Percentiles rank a stretch among this genome's conserved stretches.
These are phyloP conservation scores for Patellifolia procumbens DNA, from an alignment of 179 eudicot species.

Conservation along the genomic window DNA sequence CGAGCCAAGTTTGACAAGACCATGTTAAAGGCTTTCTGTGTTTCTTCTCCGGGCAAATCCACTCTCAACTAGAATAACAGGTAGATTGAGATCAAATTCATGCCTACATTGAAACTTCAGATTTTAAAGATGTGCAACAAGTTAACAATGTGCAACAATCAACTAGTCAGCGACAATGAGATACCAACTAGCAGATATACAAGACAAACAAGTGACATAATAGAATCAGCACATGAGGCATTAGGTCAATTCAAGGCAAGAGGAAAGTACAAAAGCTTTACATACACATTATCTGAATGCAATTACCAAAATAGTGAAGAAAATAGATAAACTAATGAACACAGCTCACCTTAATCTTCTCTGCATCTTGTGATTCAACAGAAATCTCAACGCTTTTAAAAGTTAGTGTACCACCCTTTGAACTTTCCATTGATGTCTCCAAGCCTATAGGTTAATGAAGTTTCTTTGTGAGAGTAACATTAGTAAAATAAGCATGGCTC, in stretches of 20 bases:
- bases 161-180: background rate
- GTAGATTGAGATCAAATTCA: conserved; percentile 9
- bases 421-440: conserved; percentile 44
- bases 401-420: conserved; percentile 35
- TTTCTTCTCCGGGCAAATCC: conserved; percentile 72
- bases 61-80: conserved; percentile 60
- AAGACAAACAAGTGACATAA: background rate
- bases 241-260: background rate
- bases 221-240: background rate
- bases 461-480: background rate
- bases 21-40: conserved; percentile 64
- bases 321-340: conserved; percentile 7
- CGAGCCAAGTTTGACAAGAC: conserved; percentile 61
- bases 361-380: conserved; percentile 61
- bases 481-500: background rate
- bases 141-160: background rate
- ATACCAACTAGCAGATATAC: background rate
- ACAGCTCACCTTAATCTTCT: conserved; percentile 56
- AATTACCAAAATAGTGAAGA: background rate
- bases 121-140: background rate
- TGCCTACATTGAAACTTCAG: conserved; percentile 1
- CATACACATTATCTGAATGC: background rate
- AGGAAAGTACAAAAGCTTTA: conserved; percentile 8
- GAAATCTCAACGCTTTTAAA: conserved; percentile 48
- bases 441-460: conserved; percentile 22